Evolutionary conservation across 306 rosid species (phyloP).

Genomic region (Citrullus colocynthis): DNA sequence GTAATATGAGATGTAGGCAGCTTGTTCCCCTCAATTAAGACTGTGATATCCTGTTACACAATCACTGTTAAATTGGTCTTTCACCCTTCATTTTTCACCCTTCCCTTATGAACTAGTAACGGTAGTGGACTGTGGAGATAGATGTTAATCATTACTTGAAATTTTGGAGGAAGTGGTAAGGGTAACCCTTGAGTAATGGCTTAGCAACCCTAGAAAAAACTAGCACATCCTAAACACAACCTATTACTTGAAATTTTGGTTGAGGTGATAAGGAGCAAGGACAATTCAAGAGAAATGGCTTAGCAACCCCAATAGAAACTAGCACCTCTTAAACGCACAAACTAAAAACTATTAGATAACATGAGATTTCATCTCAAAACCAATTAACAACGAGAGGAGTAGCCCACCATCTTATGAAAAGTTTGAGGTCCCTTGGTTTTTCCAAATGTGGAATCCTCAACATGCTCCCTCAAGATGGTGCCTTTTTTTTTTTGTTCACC

Average conservation of each 20-base stretch:
- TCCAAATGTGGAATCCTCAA: too few relatives aligned
- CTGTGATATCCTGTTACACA: background rate
- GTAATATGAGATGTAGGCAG: background rate
- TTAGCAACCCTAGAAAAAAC: background rate
- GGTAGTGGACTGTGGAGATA: background rate
- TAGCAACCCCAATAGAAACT: background rate
- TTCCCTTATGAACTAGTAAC: background rate
- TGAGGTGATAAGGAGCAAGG: background rate
- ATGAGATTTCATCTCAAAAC: too few relatives aligned
- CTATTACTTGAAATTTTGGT: background rate
- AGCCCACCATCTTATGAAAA: too few relatives aligned
- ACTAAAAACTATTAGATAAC: background rate
- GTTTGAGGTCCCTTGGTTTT: too few relatives aligned
- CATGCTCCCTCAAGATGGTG: too few relatives aligned
- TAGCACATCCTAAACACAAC: background rate
- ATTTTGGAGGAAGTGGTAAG: background rate
- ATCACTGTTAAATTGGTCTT: background rate
- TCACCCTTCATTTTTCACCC: background rate
- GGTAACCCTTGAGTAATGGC: background rate
- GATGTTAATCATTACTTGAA: background rate
- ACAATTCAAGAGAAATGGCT: background rate
- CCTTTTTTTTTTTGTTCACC: too few relatives aligned
- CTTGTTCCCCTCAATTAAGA: background rate
- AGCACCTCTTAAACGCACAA: background rate
- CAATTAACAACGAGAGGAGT: too few relatives aligned